phyloP scores from a whole-genome alignment of 306 rosid genomes.

The Castanea mollissima region DNA sequence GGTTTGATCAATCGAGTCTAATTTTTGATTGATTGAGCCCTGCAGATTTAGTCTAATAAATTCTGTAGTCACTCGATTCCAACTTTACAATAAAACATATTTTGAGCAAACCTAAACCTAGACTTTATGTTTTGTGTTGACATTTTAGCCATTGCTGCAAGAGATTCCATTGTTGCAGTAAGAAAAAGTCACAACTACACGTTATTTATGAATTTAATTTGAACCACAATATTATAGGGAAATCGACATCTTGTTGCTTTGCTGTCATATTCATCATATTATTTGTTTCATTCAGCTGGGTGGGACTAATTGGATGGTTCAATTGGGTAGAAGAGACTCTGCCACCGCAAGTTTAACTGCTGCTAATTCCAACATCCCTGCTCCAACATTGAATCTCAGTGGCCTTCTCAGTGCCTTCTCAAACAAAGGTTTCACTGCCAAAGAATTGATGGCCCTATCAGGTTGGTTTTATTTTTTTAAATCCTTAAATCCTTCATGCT shows the following conservation, averaged over 20 bases:
- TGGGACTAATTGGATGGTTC: slow-evolving; percentile 51
- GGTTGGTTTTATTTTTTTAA: slow-evolving; percentile 15
- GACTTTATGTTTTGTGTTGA: slow-evolving; percentile 39
- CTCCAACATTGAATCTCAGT: slow-evolving; percentile 35
- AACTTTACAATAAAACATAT: no score
- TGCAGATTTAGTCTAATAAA: no score
- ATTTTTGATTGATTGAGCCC: no score
- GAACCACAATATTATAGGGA: neutral
- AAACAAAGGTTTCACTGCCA: slow-evolving; percentile 46
- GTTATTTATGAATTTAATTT: no score
- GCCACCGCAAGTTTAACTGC: slow-evolving; percentile 54
- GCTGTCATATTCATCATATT: neutral
- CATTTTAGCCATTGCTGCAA: slow-evolving; percentile 53
- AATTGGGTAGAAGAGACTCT: slow-evolving; percentile 71
- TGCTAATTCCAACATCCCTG: slow-evolving; percentile 53
- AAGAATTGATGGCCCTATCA: slow-evolving; percentile 67
- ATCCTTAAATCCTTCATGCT: no score
- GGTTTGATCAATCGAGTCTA: no score
- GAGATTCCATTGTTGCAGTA: slow-evolving; percentile 29
- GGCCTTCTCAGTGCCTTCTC: slow-evolving; percentile 45
- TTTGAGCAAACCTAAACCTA: no score
- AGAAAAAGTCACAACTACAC: neutral
- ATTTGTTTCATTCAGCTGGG: slow-evolving; percentile 37
- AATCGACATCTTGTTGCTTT: neutral
- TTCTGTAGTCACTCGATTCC: no score